These are phyloP conservation scores for Colletotrichum lini DNA, from an alignment of 2,329 filamentous ascomycete species.

Conservation along the genomic window DNA sequence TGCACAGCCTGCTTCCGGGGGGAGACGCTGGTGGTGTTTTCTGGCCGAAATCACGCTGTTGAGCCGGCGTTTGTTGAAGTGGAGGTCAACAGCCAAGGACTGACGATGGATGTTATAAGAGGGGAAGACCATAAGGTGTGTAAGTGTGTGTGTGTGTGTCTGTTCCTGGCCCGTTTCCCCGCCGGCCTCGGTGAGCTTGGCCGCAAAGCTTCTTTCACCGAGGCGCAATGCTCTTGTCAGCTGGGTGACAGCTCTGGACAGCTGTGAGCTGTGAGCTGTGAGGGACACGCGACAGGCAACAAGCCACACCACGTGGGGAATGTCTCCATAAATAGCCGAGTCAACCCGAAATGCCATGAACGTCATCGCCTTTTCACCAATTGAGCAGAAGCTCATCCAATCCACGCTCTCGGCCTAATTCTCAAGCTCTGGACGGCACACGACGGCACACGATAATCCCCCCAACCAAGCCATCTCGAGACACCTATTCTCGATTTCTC, in stretches of 20 bases:
- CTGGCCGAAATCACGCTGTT: neutral
- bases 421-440: neutral
- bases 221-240: neutral
- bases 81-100: neutral
- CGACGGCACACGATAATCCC: neutral
- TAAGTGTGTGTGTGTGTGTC: constrained; percentile 5
- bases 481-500: neutral
- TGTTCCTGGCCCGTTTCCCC: constrained; percentile 19
- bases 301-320: constrained; percentile 5
- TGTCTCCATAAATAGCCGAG: constrained; percentile 31
- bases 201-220: neutral
- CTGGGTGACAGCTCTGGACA: neutral
- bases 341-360: constrained; percentile 32
- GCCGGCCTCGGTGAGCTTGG: constrained; percentile 24
- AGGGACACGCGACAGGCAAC: neutral
- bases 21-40: neutral
- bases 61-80: neutral
- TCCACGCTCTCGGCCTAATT: constrained; percentile 21
- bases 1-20: constrained; percentile 25
- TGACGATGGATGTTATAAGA: constrained; percentile 4
- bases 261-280: neutral
- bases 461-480: no score
- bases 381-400: constrained; percentile 9
- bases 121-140: no score
- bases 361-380: constrained; percentile 40